These are phyloP conservation scores for Poteriospumella lacustris DNA, from an alignment of 108 stramenopile genomes.

Conservation along the genomic window DNA sequence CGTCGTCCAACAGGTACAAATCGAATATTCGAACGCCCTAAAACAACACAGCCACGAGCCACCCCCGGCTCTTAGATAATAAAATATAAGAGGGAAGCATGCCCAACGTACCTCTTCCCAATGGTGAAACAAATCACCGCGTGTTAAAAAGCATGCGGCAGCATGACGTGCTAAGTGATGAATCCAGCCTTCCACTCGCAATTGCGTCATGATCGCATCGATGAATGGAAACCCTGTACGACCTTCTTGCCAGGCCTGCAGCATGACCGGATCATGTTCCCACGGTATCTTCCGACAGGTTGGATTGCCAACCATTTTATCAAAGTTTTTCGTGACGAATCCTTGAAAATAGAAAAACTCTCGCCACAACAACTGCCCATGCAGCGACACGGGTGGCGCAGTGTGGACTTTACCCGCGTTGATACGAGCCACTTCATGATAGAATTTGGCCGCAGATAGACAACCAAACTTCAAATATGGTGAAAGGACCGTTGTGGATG, in stretches of 20 bases:
- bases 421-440: conserved; percentile 39
- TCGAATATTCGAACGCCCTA: conserved; percentile 57
- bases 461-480: conserved; percentile 60
- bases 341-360: conserved; percentile 84
- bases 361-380: conserved; percentile 87
- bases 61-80: neutral
- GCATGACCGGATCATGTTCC: conserved; percentile 51
- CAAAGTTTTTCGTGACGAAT: conserved; percentile 59
- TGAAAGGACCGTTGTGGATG: conserved; percentile 49
- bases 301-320: conserved; percentile 54
- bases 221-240: conserved; percentile 92
- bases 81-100: neutral
- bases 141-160: conserved; percentile 92
- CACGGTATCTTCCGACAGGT: conserved; percentile 5
- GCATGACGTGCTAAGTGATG: conserved; percentile 90
- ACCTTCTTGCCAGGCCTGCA: conserved; percentile 78
- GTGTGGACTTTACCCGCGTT: conserved; percentile 45
- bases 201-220: conserved; percentile 89
- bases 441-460: conserved; percentile 51
- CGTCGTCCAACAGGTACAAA: conserved; percentile 77
- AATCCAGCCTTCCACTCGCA: conserved; percentile 75
- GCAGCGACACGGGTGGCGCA: conserved; percentile 83
- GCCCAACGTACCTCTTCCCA: conserved; percentile 70
- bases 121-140: conserved; percentile 86
- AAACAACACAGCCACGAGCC: neutral